A percentile compares a stretch with the other conserved stretches of the same genome.
These are phyloP conservation scores for Allium sativum DNA, from an alignment of 106 monocot genomes.

Conservation along the genomic window DNA sequence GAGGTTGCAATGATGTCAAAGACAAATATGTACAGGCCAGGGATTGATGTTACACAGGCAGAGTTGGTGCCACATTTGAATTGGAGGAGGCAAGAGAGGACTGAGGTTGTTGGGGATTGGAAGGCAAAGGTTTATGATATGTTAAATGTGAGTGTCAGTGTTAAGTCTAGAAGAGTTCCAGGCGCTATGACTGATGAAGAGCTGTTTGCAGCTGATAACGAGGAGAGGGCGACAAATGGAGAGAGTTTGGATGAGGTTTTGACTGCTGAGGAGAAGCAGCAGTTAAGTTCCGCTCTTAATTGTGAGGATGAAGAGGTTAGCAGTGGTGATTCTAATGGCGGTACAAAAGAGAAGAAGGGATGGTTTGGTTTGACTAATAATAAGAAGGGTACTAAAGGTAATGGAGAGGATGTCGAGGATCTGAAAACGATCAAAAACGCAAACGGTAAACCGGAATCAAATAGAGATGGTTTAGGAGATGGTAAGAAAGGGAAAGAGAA, in stretches of 20 bases:
- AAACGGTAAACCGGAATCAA: constrained; percentile 27
- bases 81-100: constrained; percentile 87
- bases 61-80: constrained; percentile 85
- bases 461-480: constrained; percentile 27
- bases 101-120: constrained; percentile 78
- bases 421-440: constrained; percentile 23
- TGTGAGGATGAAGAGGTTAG: constrained; percentile 40
- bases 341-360: constrained; percentile 55
- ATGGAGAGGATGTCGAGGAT: constrained; percentile 32
- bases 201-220: constrained; percentile 52
- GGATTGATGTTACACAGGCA: constrained; percentile 91
- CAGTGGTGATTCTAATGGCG: constrained; percentile 26
- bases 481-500: constrained; percentile 59
- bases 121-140: constrained; percentile 92
- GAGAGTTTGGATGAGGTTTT: constrained; percentile 73
- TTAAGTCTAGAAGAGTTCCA: constrained; percentile 90
- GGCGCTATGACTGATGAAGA: constrained; percentile 96
- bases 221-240: constrained; percentile 37
- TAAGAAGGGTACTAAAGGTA: constrained; percentile 35
- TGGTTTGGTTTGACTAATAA: constrained; percentile 68
- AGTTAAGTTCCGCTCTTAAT: constrained; percentile 70
- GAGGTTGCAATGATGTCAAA: constrained; percentile 96
- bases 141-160: constrained; percentile 84
- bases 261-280: constrained; percentile 78
- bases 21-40: constrained; percentile 92